Conservation (phyloP, 2,329 filamentous ascomycete genomes). For the Hypomyces rosellus region DNA sequence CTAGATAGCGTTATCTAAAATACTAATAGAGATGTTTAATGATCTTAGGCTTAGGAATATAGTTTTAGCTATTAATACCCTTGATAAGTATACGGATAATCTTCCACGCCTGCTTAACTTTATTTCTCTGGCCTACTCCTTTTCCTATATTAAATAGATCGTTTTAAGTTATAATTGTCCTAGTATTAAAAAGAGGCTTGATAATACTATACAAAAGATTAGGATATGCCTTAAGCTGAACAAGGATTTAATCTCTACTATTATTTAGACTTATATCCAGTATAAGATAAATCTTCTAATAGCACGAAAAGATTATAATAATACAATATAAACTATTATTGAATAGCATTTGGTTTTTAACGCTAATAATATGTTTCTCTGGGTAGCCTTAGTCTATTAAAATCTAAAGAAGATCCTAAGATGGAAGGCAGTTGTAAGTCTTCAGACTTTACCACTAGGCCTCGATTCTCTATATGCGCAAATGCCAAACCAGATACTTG, state of each 20-base stretch:
- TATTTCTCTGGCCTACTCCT: constrained; percentile 6
- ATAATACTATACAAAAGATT: constrained; percentile 11
- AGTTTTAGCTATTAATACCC: constrained; percentile 38
- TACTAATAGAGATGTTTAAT: constrained; percentile 34
- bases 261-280: constrained; percentile 32
- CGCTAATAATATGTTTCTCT: constrained; percentile 28
- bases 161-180: constrained; percentile 37
- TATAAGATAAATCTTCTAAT: constrained; percentile 28
- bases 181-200: constrained; percentile 29
- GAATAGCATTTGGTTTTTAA: constrained; percentile 21
- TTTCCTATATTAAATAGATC: constrained; percentile 33
- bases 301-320: constrained; percentile 14
- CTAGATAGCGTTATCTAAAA: constrained; percentile 28
- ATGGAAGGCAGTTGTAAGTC: constrained; percentile 10
- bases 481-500: constrained; percentile 30
- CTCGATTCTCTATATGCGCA: constrained; percentile 30
- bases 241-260: constrained; percentile 24
- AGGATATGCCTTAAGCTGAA: constrained; percentile 33
- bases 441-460: constrained; percentile 25
- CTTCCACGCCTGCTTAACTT: not conserved
- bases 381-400: constrained; percentile 18
- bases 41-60: constrained; percentile 23
- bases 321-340: constrained; percentile 5
- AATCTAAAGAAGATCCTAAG: constrained; percentile 9
- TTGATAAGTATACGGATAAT: constrained; percentile 30